Evolutionary conservation across 148 eudicot genomes (phyloP).

Genomic region (Amaranthus palmeri): DNA sequence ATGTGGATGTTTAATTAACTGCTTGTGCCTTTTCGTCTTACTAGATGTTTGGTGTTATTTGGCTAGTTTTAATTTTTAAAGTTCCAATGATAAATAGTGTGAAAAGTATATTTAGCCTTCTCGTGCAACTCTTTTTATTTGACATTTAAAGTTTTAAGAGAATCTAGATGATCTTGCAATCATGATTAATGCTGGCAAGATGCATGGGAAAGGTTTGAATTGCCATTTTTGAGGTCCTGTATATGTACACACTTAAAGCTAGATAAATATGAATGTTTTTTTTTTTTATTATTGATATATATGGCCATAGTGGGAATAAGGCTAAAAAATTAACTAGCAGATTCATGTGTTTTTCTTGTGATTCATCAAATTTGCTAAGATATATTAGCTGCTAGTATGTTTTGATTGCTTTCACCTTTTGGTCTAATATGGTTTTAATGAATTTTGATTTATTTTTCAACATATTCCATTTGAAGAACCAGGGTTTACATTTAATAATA

Average conservation of each 20-base stretch:
- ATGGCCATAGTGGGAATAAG: neutral
- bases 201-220: constrained; percentile 1
- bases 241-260: neutral
- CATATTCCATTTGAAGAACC: neutral
- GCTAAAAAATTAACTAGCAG: neutral
- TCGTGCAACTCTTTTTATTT: neutral
- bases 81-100: too few relatives aligned
- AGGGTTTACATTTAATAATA: too few relatives aligned
- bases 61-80: too few relatives aligned
- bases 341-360: neutral
- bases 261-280: neutral
- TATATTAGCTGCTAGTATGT: neutral
- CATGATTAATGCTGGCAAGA: too few relatives aligned
- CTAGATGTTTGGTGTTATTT: neutral
- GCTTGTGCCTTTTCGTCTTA: neutral
- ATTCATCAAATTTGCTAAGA: neutral
- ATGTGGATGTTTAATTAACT: neutral
- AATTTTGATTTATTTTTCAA: neutral
- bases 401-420: neutral
- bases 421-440: neutral
- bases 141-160: neutral
- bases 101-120: too few relatives aligned
- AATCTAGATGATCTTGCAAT: too few relatives aligned
- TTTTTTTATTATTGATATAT: neutral
- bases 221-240: neutral